A percentile compares a stretch with the other conserved stretches of the same genome.
phyloP scores from a whole-genome alignment of 179 eudicot genomes.

The Camellia oleifera region DNA sequence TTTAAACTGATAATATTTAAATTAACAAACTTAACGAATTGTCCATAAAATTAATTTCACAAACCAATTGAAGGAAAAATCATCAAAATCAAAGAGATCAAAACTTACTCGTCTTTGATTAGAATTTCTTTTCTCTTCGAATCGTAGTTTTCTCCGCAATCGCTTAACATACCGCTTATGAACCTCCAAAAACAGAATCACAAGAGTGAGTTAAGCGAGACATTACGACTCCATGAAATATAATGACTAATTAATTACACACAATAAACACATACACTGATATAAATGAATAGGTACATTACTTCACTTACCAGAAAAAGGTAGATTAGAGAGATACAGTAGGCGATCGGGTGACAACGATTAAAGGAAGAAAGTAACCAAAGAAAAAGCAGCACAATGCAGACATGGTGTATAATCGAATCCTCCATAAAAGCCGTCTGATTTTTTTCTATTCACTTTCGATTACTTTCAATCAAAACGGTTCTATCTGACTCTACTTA shows the following conservation, averaged over 20 bases:
- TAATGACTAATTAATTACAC: background rate
- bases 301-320: conserved; percentile 55
- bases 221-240: background rate
- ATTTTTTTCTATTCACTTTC: conserved; percentile 1
- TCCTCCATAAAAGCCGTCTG: conserved; percentile 52
- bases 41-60: too few relatives aligned
- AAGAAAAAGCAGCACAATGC: conserved; percentile 56
- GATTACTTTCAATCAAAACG: background rate
- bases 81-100: background rate
- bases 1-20: too few relatives aligned
- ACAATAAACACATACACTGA: background rate
- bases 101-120: conserved; percentile 65
- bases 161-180: conserved; percentile 57
- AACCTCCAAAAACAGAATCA: conserved; percentile 42
- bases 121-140: conserved; percentile 60
- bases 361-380: conserved; percentile 63
- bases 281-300: background rate
- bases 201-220: background rate
- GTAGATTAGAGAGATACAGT: conserved; percentile 60
- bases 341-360: conserved; percentile 52
- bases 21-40: too few relatives aligned
- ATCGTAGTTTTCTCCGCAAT: conserved; percentile 60
- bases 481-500: background rate
- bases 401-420: conserved; percentile 76
- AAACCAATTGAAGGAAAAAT: background rate